Evolutionary conservation across 139 green algal species (phyloP).

Genomic region (Zygnema circumcarinatum): DNA sequence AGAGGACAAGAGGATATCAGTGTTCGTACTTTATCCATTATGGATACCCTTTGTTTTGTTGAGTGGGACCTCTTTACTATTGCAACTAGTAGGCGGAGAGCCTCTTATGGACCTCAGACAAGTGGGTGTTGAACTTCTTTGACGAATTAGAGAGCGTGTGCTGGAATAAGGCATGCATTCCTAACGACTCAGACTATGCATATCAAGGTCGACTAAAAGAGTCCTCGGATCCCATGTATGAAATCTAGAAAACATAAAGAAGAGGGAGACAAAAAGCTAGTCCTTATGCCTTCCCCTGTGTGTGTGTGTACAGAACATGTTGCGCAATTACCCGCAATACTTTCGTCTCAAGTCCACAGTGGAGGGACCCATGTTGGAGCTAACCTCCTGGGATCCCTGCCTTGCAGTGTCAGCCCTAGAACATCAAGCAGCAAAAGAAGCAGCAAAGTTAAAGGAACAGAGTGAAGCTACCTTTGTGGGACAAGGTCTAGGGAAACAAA

Average conservation of each 20-base stretch:
- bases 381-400: constrained; percentile 2
- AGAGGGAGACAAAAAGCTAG: not conserved
- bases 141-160: too few relatives aligned
- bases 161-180: too few relatives aligned
- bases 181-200: too few relatives aligned
- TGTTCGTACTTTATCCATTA: not conserved
- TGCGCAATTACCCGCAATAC: constrained; percentile 6
- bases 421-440: not conserved
- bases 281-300: not conserved
- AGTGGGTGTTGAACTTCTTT: not conserved
- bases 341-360: not conserved
- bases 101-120: too few relatives aligned
- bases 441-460: not conserved
- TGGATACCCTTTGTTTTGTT: not conserved
- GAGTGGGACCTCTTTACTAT: too few relatives aligned
- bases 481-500: not conserved
- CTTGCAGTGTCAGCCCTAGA: constrained; percentile 14
- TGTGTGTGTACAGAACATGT: constrained; percentile 7
- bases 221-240: too few relatives aligned
- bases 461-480: not conserved
- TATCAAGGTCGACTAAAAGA: too few relatives aligned
- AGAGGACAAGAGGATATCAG: not conserved
- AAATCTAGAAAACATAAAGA: not conserved
- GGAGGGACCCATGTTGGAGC: constrained; percentile 1
- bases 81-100: too few relatives aligned